Conservation (phyloP, 331 rosid species). For the Saraca asoca region DNA sequence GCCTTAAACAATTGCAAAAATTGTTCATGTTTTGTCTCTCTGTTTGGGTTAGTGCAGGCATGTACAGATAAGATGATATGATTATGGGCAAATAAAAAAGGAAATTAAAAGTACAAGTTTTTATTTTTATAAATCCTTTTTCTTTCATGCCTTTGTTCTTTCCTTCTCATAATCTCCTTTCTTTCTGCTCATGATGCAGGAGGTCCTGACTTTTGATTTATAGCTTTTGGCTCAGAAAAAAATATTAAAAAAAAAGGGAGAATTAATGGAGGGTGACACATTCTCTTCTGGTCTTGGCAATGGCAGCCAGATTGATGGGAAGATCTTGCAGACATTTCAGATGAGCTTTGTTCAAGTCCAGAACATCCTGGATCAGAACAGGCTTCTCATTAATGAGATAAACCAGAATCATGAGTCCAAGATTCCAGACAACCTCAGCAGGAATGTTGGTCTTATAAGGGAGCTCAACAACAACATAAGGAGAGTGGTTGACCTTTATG, state of each 20-base stretch:
- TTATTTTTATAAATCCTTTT: slow-evolving; percentile 18
- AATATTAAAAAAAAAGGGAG: neutral
- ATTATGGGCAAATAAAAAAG: slow-evolving; percentile 38
- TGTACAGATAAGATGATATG: slow-evolving; percentile 50
- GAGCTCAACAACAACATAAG: slow-evolving; percentile 95
- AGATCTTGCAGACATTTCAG: slow-evolving; percentile 75
- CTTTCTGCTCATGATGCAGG: slow-evolving; percentile 45
- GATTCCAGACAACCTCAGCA: slow-evolving; percentile 82
- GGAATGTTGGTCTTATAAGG: slow-evolving; percentile 84
- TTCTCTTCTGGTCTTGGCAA: slow-evolving; percentile 62
- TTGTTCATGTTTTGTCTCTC: slow-evolving; percentile 61
- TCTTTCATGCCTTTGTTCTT: slow-evolving; percentile 33
- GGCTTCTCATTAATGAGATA: slow-evolving; percentile 91
- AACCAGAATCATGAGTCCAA: slow-evolving; percentile 96
- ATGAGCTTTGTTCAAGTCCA: slow-evolving; percentile 91
- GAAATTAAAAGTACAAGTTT: neutral
- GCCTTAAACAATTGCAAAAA: slow-evolving; percentile 54
- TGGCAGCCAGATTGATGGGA: slow-evolving; percentile 68
- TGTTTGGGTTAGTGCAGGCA: slow-evolving; percentile 57
- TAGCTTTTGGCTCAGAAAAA: slow-evolving; percentile 30
- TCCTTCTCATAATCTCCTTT: slow-evolving; percentile 17
- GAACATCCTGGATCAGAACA: slow-evolving; percentile 83
- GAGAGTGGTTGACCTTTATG: slow-evolving; percentile 93
- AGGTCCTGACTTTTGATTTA: slow-evolving; percentile 45
- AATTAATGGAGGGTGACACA: slow-evolving; percentile 81